Percentiles rank a stretch among this genome's conserved stretches.
Conservation (phyloP, 163 green algal genomes). For the Scenedesmus sp. region DNA sequence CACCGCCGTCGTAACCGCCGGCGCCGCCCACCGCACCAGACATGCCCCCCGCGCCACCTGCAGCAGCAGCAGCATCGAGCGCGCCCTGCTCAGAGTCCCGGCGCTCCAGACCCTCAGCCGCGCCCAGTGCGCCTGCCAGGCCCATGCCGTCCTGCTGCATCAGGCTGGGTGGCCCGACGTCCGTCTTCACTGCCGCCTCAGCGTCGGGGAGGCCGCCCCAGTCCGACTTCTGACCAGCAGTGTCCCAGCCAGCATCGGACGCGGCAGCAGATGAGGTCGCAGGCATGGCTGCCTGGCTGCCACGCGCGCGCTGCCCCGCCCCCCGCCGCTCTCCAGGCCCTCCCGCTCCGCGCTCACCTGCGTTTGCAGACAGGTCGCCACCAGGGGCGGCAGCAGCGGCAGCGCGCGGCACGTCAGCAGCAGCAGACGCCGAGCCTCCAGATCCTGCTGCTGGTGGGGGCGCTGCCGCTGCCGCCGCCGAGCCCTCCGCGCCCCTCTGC, state of each 20-base stretch:
- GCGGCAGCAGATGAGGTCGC: too few relatives aligned
- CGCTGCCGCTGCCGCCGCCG: not conserved
- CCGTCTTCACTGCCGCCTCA: not conserved
- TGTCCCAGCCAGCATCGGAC: not conserved
- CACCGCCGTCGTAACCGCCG: conserved; percentile 2
- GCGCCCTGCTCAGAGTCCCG: not conserved
- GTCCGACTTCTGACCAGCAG: not conserved
- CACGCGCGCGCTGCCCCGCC: not conserved
- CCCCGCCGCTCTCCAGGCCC: not conserved
- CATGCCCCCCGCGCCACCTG: not conserved
- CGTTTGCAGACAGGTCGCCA: not conserved
- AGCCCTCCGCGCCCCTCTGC: not conserved
- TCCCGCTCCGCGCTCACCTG: not conserved
- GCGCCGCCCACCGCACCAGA: not conserved
- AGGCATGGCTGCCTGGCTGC: not conserved
- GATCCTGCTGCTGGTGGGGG: not conserved
- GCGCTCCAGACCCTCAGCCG: not conserved
- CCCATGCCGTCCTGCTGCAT: conserved; percentile 4
- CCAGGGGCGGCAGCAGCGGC: not conserved
- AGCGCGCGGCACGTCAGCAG: not conserved
- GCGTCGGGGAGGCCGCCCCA: not conserved
- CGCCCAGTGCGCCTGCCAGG: not conserved
- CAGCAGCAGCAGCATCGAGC: not conserved
- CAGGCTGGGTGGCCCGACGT: not conserved
- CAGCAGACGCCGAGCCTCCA: not conserved